Base-by-base conservation (phyloP, 257 asterid species). In the Nemophila menziesii region DNA sequence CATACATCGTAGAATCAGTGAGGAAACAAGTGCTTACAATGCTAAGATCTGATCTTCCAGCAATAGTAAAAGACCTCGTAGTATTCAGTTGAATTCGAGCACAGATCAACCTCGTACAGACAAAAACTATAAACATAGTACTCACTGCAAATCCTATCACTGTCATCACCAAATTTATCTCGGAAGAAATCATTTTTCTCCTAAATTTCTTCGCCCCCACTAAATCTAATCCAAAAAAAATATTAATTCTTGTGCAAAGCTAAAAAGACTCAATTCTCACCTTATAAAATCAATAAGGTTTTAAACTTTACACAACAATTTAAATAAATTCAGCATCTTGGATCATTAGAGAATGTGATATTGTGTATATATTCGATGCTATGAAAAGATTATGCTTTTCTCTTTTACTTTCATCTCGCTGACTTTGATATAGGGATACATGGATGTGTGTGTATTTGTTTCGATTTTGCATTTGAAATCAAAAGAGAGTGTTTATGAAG, bases 71-170 rank as follows among this genome's bases (percentile, higher is more conserved):
- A 38, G 76, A 58, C 49, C 77, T 44, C 51, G 81, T 56, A 10
- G 74, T 64, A 44, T 46, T 62, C 68, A 77, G 48, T 18, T 74
- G 82, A 65, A 84, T 72, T 71, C 95, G 64, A 26, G 95, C 92
- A 61, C 84, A 77, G 54, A 85, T 75, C 18, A 84, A 68, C 78
- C 95, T 80, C 22, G 95, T 71, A 49, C 86, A 80, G 9, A 84
- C 95, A 63, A 80, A 85, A 29, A 80, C 93, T 44, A 85, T 80
- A 52, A 85, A 80, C 78, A 69, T 50, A 33, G 70, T 68, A 63
- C 95, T 85, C 11, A 75, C 71, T 22, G 77, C 67, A 71, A 80
- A 85, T 40, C 95, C 95, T 48, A 78, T 80, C 66, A 78, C 92
- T 44, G 93, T 78, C 93, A 81, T 85, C 72, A 85, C 87, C 71